Evolutionary conservation across 2,329 filamentous ascomycete species (phyloP).

Genomic region (Penicillium sp.): DNA sequence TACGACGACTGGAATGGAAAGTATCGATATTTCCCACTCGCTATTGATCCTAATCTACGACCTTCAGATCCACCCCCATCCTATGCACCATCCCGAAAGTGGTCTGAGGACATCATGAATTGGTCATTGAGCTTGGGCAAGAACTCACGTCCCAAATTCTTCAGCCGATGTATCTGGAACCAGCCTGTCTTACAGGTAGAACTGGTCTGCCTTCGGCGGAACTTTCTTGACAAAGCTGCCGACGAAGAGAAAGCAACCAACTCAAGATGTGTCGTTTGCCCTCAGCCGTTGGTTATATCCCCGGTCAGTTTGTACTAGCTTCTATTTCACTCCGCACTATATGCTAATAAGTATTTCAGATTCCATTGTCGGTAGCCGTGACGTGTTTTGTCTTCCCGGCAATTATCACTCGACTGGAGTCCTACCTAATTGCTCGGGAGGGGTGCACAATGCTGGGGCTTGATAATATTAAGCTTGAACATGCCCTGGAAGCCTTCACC

Average conservation of each 20-base stretch:
- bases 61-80: slow-evolving; percentile 38
- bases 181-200: slow-evolving; percentile 81
- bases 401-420: slow-evolving; percentile 80
- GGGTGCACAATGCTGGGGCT: slow-evolving; percentile 67
- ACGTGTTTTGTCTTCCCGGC: slow-evolving; percentile 77
- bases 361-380: slow-evolving; percentile 67
- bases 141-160: slow-evolving; percentile 54
- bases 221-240: slow-evolving; percentile 70
- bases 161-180: slow-evolving; percentile 57
- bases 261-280: slow-evolving; percentile 65
- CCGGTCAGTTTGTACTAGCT: slow-evolving; percentile 54
- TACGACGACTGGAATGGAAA: slow-evolving; percentile 59
- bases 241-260: slow-evolving; percentile 50
- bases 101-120: slow-evolving; percentile 68
- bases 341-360: slow-evolving; percentile 41
- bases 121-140: slow-evolving; percentile 77
- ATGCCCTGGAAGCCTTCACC: slow-evolving; percentile 86
- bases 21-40: slow-evolving; percentile 56
- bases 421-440: slow-evolving; percentile 75
- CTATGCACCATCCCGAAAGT: slow-evolving; percentile 38
- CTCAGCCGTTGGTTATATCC: slow-evolving; percentile 75
- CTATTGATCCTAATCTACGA: slow-evolving; percentile 32
- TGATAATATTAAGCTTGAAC: slow-evolving; percentile 57
- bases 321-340: neutral
- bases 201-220: slow-evolving; percentile 72